Evolutionary conservation across 2,329 filamentous ascomycete species (phyloP), one percentile per base, ranked within the genome.

Genomic region (Epichloe elymi): DNA sequence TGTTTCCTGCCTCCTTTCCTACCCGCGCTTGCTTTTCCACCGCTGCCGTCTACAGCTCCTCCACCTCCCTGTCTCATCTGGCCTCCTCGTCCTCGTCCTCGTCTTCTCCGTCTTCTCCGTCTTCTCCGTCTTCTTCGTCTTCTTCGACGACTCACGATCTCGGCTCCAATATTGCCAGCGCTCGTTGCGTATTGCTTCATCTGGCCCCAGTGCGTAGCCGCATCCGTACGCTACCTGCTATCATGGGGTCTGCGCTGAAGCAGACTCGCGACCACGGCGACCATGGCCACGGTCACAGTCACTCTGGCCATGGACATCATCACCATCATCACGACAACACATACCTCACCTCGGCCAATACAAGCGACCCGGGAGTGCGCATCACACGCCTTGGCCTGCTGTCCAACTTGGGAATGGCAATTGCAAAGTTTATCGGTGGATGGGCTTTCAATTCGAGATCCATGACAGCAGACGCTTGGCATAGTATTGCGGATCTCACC

Each of bases 381-480:
- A 74, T 86, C 53, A 77, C 73, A 20, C 78, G 78, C 0, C 76
- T 82, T 56, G 75, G 75, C 41, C 66, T 73, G 42, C 59, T 97
- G 60, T 88, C 90, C 59, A 98, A 98, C 67, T 74, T 97, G 49
- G 83, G 83, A 63, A 97, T 98, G 90, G 93, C 91, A 47, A 74
- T 97, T 60, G 86, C 82, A 58, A 98, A 98, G 67, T 93, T 91
- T 41, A 74, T 90, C 30, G 93, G 93, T 53, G 93, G 93, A 59
- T 95, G 93, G 71, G 74, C 85, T 58, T 97, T 98, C 75, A 90
- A 96, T 68, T 96, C 90, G 43, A 89, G 96, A 70, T 85, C 88
- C 53, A 86, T 95, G 75, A 75, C 90, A 53, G 90, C 93, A 63
- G 93, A 98, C 67, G 93, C 88, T 51, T 91, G 95, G 72, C 93